Evolutionary conservation across 1,284 basidiomycete genomes (phyloP).

Genomic region (Spongiforma sp.): DNA sequence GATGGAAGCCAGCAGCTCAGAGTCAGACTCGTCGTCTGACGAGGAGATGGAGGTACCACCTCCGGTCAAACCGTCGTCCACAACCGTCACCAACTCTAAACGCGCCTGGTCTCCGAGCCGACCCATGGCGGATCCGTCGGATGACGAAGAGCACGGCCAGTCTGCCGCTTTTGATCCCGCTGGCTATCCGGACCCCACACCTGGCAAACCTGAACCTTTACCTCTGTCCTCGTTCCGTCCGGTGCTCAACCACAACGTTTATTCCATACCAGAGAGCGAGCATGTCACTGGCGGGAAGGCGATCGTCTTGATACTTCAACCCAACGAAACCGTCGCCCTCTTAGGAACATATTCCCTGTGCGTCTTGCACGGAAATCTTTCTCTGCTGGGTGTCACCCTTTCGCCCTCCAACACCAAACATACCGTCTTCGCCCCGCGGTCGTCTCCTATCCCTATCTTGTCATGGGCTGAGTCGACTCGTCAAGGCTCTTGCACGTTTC

Average conservation of each 20-base stretch:
- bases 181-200: not conserved
- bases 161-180: not conserved
- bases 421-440: slow-evolving; percentile 67
- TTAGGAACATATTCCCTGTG: slow-evolving; percentile 60
- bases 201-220: slow-evolving; percentile 2
- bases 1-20: slow-evolving; percentile 42
- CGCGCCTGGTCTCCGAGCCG: slow-evolving; percentile 61
- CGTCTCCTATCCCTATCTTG: slow-evolving; percentile 67
- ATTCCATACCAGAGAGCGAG: slow-evolving; percentile 6
- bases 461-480: slow-evolving; percentile 31
- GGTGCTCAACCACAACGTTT: slow-evolving; percentile 16
- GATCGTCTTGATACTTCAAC: slow-evolving; percentile 48
- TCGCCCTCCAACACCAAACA: slow-evolving; percentile 46
- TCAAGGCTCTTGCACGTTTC: slow-evolving; percentile 27
- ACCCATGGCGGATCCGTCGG: slow-evolving; percentile 55
- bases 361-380: slow-evolving; percentile 60
- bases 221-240: slow-evolving; percentile 30
- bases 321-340: slow-evolving; percentile 58
- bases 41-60: slow-evolving; percentile 33
- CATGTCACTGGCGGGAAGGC: slow-evolving; percentile 16
- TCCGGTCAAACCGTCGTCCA: slow-evolving; percentile 8
- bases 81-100: slow-evolving; percentile 21
- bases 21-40: slow-evolving; percentile 31
- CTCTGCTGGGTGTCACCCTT: slow-evolving; percentile 55
- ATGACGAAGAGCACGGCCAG: slow-evolving; percentile 39